Percentiles rank a stretch among this genome's conserved stretches.
These are phyloP conservation scores for Geotrichum restrictum DNA, from an alignment of 1,139 yeast genomes.

Conservation along the genomic window DNA sequence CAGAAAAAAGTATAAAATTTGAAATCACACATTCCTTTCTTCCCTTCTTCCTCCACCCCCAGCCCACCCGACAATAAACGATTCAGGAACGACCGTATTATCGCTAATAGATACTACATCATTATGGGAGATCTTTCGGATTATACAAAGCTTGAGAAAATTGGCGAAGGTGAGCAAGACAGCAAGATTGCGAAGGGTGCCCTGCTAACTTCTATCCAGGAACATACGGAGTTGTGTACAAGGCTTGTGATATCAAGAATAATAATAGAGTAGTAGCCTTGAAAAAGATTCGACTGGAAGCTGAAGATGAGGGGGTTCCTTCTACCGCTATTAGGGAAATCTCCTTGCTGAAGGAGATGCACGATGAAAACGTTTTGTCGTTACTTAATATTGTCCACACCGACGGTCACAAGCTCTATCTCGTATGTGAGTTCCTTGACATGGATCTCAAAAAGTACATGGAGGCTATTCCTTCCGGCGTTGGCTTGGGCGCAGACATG, in stretches of 20 bases:
- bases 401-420: conserved; percentile 88
- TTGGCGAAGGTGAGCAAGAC: conserved; percentile 72
- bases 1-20: conserved; percentile 1
- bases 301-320: conserved; percentile 98
- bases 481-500: conserved; percentile 84
- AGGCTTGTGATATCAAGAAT: conserved; percentile 85
- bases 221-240: conserved; percentile 96
- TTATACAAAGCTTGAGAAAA: conserved; percentile 89
- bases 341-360: conserved; percentile 84
- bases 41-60: conserved; percentile 4
- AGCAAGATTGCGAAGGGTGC: conserved; percentile 21
- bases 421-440: conserved; percentile 91
- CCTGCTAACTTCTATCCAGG: conserved; percentile 38
- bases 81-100: neutral
- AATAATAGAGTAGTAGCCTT: conserved; percentile 90
- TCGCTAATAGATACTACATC: neutral
- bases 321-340: conserved; percentile 97
- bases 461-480: conserved; percentile 92
- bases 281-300: conserved; percentile 89
- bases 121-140: conserved; percentile 81
- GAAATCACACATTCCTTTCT: conserved; percentile 6
- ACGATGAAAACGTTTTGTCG: conserved; percentile 87
- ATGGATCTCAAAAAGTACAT: conserved; percentile 92
- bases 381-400: conserved; percentile 93
- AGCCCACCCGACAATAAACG: neutral